Percentiles rank a stretch among this genome's conserved stretches.
These are phyloP conservation scores for Thuidium tamariscinum DNA, from an alignment of 225 moss, liverwort and hornwort species.

Conservation along the genomic window DNA sequence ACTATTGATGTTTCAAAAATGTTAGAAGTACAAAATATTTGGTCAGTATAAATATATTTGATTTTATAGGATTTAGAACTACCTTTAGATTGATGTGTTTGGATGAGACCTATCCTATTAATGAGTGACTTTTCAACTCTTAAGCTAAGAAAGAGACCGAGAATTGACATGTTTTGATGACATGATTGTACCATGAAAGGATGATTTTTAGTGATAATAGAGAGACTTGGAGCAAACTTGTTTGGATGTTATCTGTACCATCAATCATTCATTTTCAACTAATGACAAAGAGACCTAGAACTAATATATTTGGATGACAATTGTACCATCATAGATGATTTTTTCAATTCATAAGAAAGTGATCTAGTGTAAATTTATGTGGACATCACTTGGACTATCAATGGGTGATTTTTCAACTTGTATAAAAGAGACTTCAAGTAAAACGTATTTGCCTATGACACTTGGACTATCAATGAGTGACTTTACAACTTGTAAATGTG, in stretches of 20 bases:
- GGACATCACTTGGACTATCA: too few species aligned
- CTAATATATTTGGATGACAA: too few species aligned
- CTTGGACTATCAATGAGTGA: too few species aligned
- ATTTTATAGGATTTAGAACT: too few species aligned
- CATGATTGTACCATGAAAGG: neutral
- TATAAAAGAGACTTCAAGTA: too few species aligned
- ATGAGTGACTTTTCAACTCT: neutral
- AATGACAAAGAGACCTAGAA: neutral
- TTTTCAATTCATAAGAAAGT: too few species aligned
- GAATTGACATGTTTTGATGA: neutral
- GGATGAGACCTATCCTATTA: neutral
- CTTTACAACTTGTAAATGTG: neutral
- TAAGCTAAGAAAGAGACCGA: accelerated
- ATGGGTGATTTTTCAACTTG: too few species aligned
- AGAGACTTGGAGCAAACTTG: accelerated
- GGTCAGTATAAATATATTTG: too few species aligned
- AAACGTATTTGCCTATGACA: neutral
- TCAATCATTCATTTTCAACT: too few species aligned
- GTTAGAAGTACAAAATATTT: too few species aligned
- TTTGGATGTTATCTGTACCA: neutral
- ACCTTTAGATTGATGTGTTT: accelerated
- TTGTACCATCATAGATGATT: too few species aligned
- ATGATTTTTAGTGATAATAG: neutral
- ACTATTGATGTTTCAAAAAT: neutral
- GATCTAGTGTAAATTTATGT: too few species aligned